Conservation (phyloP, 2,329 filamentous ascomycete species). For the Claviceps maximensis region DNA sequence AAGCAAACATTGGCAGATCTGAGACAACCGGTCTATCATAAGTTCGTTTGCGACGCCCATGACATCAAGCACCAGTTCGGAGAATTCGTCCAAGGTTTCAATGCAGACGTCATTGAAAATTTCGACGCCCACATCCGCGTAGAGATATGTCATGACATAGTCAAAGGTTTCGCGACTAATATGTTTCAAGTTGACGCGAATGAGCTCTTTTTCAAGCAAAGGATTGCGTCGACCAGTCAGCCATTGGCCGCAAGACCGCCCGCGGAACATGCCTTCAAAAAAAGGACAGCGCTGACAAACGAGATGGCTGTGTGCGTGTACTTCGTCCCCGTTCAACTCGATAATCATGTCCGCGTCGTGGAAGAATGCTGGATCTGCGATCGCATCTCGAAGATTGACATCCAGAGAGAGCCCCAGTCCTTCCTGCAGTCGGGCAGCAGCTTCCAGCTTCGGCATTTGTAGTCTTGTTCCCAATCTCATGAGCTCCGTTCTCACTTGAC, state of each 20-base stretch:
- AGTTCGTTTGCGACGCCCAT: slow-evolving; percentile 84
- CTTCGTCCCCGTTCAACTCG: slow-evolving; percentile 60
- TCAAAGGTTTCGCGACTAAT: slow-evolving; percentile 60
- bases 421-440: slow-evolving; percentile 62
- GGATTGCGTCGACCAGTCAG: slow-evolving; percentile 52
- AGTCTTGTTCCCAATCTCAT: slow-evolving; percentile 70
- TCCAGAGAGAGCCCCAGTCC: slow-evolving; percentile 50
- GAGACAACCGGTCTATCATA: slow-evolving; percentile 83
- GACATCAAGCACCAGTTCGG: slow-evolving; percentile 82
- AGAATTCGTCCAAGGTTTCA: slow-evolving; percentile 65
- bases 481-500: slow-evolving; percentile 70
- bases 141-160: slow-evolving; percentile 69
- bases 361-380: slow-evolving; percentile 58
- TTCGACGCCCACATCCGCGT: slow-evolving; percentile 67
- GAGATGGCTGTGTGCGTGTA: slow-evolving; percentile 63
- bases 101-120: slow-evolving; percentile 68
- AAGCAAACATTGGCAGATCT: slow-evolving; percentile 76
- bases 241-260: slow-evolving; percentile 79
- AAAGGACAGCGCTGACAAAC: slow-evolving; percentile 80
- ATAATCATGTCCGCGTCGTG: slow-evolving; percentile 68
- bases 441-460: slow-evolving; percentile 58
- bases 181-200: slow-evolving; percentile 73
- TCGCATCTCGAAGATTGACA: slow-evolving; percentile 55
- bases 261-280: slow-evolving; percentile 80
- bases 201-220: slow-evolving; percentile 22